A percentile compares a stretch with the other conserved stretches of the same genome.
These are phyloP conservation scores for Citrus glauca DNA, from an alignment of 345 rosid species.

Conservation along the genomic window DNA sequence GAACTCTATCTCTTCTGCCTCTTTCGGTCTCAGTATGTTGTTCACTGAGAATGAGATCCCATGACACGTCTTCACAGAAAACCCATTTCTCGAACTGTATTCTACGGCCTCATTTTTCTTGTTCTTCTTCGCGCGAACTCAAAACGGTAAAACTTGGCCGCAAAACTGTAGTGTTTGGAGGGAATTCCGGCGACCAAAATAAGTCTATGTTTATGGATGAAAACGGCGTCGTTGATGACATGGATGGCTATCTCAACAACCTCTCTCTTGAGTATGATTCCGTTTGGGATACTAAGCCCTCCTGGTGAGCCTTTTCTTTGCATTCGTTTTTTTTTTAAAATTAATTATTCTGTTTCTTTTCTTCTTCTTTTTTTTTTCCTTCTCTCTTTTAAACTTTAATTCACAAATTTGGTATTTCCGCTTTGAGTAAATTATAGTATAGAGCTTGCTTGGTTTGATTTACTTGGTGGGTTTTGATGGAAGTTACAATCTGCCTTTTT, in stretches of 20 bases:
- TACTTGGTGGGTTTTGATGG: not conserved
- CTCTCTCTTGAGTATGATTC: constrained; percentile 95
- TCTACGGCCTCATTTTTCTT: constrained; percentile 5
- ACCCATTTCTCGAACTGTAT: constrained; percentile 6
- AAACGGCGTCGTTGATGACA: constrained; percentile 63
- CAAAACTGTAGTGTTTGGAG: constrained; percentile 34
- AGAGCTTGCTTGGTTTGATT: not conserved
- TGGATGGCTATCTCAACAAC: constrained; percentile 83
- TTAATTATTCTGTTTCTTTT: not conserved
- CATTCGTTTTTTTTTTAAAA: not conserved
- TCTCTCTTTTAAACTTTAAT: not conserved
- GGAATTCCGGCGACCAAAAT: constrained; percentile 35
- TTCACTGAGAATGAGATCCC: constrained; percentile 7
- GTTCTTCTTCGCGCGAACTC: not conserved
- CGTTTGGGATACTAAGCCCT: constrained; percentile 98
- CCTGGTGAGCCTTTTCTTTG: constrained; percentile 45
- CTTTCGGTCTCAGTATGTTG: constrained; percentile 15
- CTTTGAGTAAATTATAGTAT: not conserved
- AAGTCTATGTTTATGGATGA: constrained; percentile 63
- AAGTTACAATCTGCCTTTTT: not conserved
- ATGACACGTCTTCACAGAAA: constrained; percentile 1
- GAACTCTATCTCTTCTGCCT: constrained; percentile 25
- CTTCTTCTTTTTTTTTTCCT: too few species aligned
- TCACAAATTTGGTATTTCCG: not conserved
- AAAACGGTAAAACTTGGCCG: constrained; percentile 16